Evolutionary conservation across 208 protist species (phyloP), one percentile per base, ranked within the genome.

Genomic region (Crithidia acanthocephali): DNA sequence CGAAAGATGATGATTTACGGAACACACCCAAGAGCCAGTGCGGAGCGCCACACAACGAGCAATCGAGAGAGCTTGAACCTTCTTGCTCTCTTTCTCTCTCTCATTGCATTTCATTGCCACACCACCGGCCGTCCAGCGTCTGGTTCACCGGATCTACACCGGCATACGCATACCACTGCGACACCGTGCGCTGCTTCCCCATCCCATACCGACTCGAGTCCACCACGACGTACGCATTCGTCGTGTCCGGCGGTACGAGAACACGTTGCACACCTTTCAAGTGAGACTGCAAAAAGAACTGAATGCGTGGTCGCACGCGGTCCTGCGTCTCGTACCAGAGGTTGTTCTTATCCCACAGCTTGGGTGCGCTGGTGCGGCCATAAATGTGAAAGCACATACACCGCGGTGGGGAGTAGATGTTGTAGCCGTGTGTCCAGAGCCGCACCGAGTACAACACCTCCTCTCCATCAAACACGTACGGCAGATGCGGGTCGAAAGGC

Each of bases 401-500:
- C 27, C 64, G 65, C 13, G 63, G 69, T 1, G 95, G 95, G 10
- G 84, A 85, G 74, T 91, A 97, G 22, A 98, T 85, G 67, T 96
- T 90, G 74, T 90, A 98, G 9, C 94, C 93, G 71, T 97, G 87
- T 10, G 95, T 98, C 84, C 88, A 98, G 58, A 98, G 50, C 5
- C 94, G 81, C 52, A 88, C 70, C 18, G 83, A 77, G 80, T 93
- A 95, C 47, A 95, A 63, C 18, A 95, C 85, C 75, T 98, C 97
- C 77, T 98, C 97, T 3, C 97, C 97, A 63, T 98, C 93, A 65
- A 98, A 98, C 32, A 98, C 58, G 63, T 95, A 87, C 16, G 74
- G 65, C n/a, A 98, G 75, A 65, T 97, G 87, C 35, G 95, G 95
- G 67, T 98, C 97, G 67, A 98, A 98, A 0, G 95, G 95, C 20